Evolutionary conservation across 2,329 filamentous ascomycete genomes (phyloP).

Genomic region (Hypoxylon sp.): DNA sequence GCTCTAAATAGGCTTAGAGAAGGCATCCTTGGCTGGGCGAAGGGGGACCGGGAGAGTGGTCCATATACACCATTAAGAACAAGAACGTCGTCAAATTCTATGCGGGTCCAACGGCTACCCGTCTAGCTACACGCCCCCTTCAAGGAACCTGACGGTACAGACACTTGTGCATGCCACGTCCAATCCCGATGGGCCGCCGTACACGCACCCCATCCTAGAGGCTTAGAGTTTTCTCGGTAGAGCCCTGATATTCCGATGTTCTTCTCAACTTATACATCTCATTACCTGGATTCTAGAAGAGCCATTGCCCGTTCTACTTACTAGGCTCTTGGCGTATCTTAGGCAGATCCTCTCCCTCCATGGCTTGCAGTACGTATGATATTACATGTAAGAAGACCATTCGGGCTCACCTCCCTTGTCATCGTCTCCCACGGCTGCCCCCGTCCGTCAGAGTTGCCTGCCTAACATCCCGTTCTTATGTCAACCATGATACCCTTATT

Average conservation of each 20-base stretch:
- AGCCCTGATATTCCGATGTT: constrained; percentile 21
- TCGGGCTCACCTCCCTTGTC: constrained; percentile 20
- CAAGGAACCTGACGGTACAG: constrained; percentile 19
- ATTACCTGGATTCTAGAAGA: constrained; percentile 30
- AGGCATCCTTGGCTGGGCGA: constrained; percentile 44
- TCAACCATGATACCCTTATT: constrained; percentile 43
- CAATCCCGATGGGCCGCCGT: constrained; percentile 42
- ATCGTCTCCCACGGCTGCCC: constrained; percentile 18
- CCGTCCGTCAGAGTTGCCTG: constrained; percentile 31
- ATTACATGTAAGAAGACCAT: constrained; percentile 31
- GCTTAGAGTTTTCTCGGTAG: constrained; percentile 32
- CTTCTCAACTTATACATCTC: not conserved
- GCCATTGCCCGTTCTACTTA: constrained; percentile 30
- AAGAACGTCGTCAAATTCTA: constrained; percentile 28
- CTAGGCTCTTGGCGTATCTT: constrained; percentile 32
- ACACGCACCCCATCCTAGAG: constrained; percentile 24
- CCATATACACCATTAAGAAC: constrained; percentile 19
- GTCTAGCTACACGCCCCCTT: constrained; percentile 31
- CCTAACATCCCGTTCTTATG: constrained; percentile 34
- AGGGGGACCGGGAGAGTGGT: constrained; percentile 23
- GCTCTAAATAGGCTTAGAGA: constrained; percentile 42
- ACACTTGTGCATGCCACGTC: constrained; percentile 35
- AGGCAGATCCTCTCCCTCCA: constrained; percentile 21
- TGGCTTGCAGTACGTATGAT: constrained; percentile 27
- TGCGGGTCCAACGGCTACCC: constrained; percentile 26